Evolutionary conservation across 148 eudicot genomes (phyloP).

Genomic region (Heliamphora exappendiculata): DNA sequence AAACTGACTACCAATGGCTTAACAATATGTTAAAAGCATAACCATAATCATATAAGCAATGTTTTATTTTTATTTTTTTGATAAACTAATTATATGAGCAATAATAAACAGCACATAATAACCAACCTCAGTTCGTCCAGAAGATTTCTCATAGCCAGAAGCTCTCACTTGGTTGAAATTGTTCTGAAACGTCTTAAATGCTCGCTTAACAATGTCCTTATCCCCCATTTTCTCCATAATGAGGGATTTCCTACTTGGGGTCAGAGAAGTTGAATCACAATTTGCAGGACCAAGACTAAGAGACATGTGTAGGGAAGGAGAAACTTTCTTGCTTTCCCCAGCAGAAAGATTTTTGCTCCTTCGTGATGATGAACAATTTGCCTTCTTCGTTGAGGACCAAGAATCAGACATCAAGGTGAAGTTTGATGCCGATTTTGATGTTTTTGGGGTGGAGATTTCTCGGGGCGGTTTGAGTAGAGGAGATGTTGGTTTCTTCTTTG

Average conservation of each 20-base stretch:
- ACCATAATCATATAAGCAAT: too few relatives aligned
- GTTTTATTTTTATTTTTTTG: too few relatives aligned
- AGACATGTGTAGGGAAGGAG: constrained; percentile 74
- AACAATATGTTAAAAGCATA: neutral
- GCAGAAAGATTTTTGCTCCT: constrained; percentile 32
- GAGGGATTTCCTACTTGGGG: constrained; percentile 52
- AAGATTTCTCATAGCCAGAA: constrained; percentile 25
- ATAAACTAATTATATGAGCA: neutral
- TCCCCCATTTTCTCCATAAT: constrained; percentile 98
- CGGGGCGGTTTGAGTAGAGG: constrained; percentile 37
- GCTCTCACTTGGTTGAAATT: constrained; percentile 28
- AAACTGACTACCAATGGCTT: neutral
- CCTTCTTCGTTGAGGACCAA: constrained; percentile 32
- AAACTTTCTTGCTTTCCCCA: constrained; percentile 41
- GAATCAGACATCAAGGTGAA: constrained; percentile 29
- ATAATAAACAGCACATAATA: neutral
- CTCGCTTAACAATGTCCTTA: constrained; percentile 88
- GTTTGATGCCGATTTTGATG: constrained; percentile 30
- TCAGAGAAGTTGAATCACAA: constrained; percentile 27
- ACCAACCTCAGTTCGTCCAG: constrained; percentile 38
- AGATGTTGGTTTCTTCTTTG: constrained; percentile 43
- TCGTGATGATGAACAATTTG: constrained; percentile 27
- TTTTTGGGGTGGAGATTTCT: constrained; percentile 33
- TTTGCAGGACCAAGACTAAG: constrained; percentile 46
- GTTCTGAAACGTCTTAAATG: constrained; percentile 71